Evolutionary conservation across 2,329 filamentous ascomycete genomes (phyloP).

Genomic region (Tothia fuscella): DNA sequence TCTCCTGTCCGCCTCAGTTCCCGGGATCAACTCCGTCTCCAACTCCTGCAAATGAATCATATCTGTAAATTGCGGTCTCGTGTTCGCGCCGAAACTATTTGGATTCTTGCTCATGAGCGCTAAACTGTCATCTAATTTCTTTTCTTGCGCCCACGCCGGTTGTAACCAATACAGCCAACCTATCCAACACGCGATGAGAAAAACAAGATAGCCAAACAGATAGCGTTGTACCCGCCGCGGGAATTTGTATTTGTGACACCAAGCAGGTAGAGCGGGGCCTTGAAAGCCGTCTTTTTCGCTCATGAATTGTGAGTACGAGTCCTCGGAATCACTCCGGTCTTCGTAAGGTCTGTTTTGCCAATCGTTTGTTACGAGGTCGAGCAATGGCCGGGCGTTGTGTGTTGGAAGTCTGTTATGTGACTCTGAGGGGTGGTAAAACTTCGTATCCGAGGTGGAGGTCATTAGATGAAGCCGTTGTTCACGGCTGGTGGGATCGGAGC

Average conservation of each 20-base stretch:
- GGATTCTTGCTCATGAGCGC: conserved; percentile 1
- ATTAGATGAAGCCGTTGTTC: too few species aligned
- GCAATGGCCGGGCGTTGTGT: conserved; percentile 12
- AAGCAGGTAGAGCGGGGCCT: neutral
- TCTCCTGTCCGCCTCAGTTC: conserved; percentile 36
- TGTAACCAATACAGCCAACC: conserved; percentile 26
- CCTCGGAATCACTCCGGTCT: conserved; percentile 24
- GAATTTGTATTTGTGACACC: conserved; percentile 15
- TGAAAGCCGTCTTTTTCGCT: conserved; percentile 22
- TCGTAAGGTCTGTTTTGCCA: conserved; percentile 17
- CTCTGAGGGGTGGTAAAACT: conserved; percentile 5
- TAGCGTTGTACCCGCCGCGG: conserved; percentile 25
- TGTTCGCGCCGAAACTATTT: conserved; percentile 33
- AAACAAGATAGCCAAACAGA: conserved; percentile 21
- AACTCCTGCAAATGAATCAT: conserved; percentile 40
- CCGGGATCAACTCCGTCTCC: conserved; percentile 35
- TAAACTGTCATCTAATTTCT: conserved; percentile 24
- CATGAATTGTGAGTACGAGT: conserved; percentile 19
- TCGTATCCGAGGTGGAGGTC: too few species aligned
- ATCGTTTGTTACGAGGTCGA: conserved; percentile 17
- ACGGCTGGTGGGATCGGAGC: too few species aligned
- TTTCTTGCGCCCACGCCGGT: conserved; percentile 24
- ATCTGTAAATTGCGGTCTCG: conserved; percentile 34
- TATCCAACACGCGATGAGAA: conserved; percentile 21
- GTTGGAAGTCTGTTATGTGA: neutral